Percentiles rank a stretch among this genome's conserved stretches.
These are phyloP conservation scores for Pyrenochaeta sp. DNA, from an alignment of 2,329 filamentous ascomycete genomes.

Conservation along the genomic window DNA sequence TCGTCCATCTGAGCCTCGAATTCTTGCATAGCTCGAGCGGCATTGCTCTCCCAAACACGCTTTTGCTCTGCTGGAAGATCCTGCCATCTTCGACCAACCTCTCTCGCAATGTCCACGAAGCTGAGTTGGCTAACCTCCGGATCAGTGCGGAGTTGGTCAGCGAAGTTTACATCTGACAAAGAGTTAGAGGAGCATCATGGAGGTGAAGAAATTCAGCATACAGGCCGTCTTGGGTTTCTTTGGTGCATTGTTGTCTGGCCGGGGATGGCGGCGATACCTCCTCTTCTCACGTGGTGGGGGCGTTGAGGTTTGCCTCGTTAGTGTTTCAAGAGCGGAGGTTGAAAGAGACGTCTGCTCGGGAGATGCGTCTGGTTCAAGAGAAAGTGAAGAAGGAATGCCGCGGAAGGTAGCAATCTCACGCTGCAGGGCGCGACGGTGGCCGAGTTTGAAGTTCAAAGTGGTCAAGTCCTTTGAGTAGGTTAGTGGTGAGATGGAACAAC, in stretches of 20 bases:
- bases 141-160: constrained; percentile 47
- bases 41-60: constrained; percentile 48
- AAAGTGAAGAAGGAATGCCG: constrained; percentile 35
- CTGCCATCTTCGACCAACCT: constrained; percentile 50
- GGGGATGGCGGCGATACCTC: constrained; percentile 48
- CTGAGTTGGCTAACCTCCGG: constrained; percentile 44
- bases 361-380: constrained; percentile 33
- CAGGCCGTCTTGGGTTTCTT: constrained; percentile 52
- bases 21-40: constrained; percentile 48
- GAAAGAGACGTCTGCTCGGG: constrained; percentile 35
- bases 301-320: constrained; percentile 30
- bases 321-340: constrained; percentile 36
- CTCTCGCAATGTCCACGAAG: constrained; percentile 49
- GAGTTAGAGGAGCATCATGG: constrained; percentile 13
- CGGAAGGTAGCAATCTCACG: constrained; percentile 50
- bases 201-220: constrained; percentile 20
- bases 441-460: constrained; percentile 48
- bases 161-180: constrained; percentile 49
- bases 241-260: constrained; percentile 46
- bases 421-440: constrained; percentile 48
- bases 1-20: constrained; percentile 50
- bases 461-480: no score
- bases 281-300: constrained; percentile 42
- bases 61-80: constrained; percentile 45
- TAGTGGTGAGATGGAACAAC: no score